These are phyloP conservation scores for Gastrodia elata DNA, from an alignment of 106 monocot genomes.

Conservation along the genomic window DNA sequence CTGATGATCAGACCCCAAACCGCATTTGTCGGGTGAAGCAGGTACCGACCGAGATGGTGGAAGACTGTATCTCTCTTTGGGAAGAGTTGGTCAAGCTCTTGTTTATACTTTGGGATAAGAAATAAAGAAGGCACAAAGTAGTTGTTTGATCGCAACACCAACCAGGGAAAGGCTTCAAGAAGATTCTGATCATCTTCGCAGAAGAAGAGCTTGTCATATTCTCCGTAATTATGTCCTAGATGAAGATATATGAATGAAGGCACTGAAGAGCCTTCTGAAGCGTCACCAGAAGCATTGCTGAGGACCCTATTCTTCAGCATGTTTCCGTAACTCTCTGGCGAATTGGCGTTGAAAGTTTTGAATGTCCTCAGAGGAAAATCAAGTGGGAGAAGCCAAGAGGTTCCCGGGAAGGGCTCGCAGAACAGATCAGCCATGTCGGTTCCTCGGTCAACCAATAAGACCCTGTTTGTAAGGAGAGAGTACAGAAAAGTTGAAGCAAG, in stretches of 20 bases:
- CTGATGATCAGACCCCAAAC: constrained; percentile 76
- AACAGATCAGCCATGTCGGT: constrained; percentile 51
- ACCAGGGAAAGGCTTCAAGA: constrained; percentile 54
- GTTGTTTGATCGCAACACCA: constrained; percentile 61
- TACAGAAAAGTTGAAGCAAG: constrained; percentile 71
- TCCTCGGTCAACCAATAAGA: constrained; percentile 42
- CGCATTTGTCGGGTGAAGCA: constrained; percentile 68
- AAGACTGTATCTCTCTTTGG: constrained; percentile 74
- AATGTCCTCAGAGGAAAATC: constrained; percentile 46
- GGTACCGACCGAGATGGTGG: constrained; percentile 73
- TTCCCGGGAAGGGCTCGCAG: constrained; percentile 79
- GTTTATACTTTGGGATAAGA: constrained; percentile 40
- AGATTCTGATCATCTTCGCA: constrained; percentile 55
- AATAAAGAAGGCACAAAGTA: constrained; percentile 78
- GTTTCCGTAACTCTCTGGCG: constrained; percentile 49
- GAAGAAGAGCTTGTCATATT: constrained; percentile 58
- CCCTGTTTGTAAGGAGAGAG: constrained; percentile 66
- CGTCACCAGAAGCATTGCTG: not conserved
- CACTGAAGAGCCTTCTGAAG: not conserved
- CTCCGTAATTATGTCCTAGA: constrained; percentile 44
- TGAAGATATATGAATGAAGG: constrained; percentile 54
- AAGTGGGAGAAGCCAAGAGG: constrained; percentile 59
- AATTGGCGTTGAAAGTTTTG: constrained; percentile 8
- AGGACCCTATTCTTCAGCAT: constrained; percentile 33
- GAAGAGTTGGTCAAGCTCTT: constrained; percentile 50